These are phyloP conservation scores for Rubia yunnanensis DNA, from an alignment of 257 asterid genomes.

Conservation along the genomic window DNA sequence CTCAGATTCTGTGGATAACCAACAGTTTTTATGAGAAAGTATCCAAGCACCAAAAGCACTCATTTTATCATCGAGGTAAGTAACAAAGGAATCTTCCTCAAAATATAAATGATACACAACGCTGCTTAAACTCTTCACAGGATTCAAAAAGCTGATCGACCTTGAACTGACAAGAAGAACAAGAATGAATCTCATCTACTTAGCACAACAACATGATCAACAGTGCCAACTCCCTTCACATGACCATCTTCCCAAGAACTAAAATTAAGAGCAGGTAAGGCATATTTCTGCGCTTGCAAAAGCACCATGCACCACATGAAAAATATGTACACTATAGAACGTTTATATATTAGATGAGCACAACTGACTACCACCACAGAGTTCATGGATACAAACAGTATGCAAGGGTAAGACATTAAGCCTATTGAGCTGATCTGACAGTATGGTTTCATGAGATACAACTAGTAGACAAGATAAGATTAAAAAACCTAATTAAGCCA, in stretches of 20 bases:
- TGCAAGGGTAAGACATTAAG: background rate
- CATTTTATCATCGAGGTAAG: background rate
- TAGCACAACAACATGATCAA: background rate
- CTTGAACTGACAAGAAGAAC: background rate
- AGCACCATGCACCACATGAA: background rate
- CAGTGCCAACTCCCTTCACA: background rate
- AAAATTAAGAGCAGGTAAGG: background rate
- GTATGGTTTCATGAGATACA: background rate
- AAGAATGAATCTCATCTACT: background rate
- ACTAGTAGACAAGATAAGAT: background rate
- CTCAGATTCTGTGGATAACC: constrained; percentile 69
- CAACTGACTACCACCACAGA: background rate
- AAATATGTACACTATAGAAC: no score
- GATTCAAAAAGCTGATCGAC: background rate
- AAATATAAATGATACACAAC: no score
- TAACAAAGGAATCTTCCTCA: background rate
- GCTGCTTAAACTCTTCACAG: background rate
- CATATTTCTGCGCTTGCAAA: background rate
- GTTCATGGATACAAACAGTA: background rate
- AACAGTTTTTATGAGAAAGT: background rate
- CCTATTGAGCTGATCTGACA: background rate
- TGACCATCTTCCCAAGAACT: background rate
- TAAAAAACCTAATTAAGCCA: background rate
- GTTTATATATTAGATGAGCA: no score
- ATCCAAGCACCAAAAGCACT: background rate